Percentiles rank a stretch among this genome's conserved stretches.
Conservation (phyloP, 2,329 filamentous ascomycete species). For the Myotisia sp. region DNA sequence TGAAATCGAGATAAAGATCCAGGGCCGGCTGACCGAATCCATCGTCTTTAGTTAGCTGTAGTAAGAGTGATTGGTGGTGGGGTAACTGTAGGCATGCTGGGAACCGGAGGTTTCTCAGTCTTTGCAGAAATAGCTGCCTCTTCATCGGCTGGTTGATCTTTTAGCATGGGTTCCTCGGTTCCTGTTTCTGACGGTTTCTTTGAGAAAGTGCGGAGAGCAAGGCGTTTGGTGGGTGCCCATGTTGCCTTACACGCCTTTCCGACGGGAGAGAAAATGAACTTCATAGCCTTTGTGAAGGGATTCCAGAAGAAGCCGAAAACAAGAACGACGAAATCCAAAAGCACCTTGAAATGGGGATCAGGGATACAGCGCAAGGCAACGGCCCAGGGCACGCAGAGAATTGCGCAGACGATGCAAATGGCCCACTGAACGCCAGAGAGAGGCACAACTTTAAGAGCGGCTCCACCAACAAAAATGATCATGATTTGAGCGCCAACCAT, state of each 20-base stretch:
- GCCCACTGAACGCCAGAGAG: constrained; percentile 71
- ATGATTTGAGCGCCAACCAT: constrained; percentile 84
- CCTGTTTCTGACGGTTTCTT: constrained; percentile 6
- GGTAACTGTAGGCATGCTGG: constrained; percentile 10
- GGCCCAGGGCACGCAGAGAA: constrained; percentile 74
- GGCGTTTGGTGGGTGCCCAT: constrained; percentile 15
- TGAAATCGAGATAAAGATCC: too few species aligned
- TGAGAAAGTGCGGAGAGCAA: constrained; percentile 14
- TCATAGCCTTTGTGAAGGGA: constrained; percentile 22
- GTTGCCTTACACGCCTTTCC: constrained; percentile 15
- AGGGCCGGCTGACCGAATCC: too few species aligned
- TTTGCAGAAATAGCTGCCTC: constrained; percentile 9
- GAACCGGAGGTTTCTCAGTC: constrained; percentile 3
- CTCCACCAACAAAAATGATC: constrained; percentile 75
- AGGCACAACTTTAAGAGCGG: constrained; percentile 59
- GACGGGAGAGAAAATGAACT: constrained; percentile 19
- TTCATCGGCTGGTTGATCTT: constrained; percentile 7
- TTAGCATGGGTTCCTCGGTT: constrained; percentile 4
- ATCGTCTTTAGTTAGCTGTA: constrained; percentile 17
- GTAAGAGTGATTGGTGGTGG: constrained; percentile 29
- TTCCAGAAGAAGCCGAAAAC: constrained; percentile 40
- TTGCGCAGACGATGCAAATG: constrained; percentile 68
- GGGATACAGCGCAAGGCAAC: constrained; percentile 70
- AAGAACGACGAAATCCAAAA: constrained; percentile 37
- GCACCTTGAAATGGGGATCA: constrained; percentile 42